Evolutionary conservation across 495 filamentous ascomycete genomes (phyloP), one percentile per base, ranked within the genome.

Genomic region (Articulospora tetracladia): DNA sequence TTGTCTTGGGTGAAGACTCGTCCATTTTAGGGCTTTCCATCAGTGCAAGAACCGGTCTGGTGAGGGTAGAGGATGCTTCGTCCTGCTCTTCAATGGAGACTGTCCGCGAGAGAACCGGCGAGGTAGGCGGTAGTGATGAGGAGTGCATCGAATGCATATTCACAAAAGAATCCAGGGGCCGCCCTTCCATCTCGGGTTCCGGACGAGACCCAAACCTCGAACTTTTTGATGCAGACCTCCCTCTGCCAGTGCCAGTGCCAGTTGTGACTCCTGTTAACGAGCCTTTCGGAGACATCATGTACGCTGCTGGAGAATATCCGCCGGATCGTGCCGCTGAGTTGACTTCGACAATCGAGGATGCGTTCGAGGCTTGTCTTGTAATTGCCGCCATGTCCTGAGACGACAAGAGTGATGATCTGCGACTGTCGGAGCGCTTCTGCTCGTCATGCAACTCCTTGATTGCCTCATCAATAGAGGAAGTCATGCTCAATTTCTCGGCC

Each of bases 401-500:
- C 25, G 69, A 67, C 19, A 67, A 59, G 67, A 52, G 70, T 66
- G 83, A 83, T 11, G 82, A 83, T 56, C 79, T 72, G 41, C 82
- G 79, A 66, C 86, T 86, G 39, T 86, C 84, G 50, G 78, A 78
- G 55, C 82, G 79, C 70, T 91, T 93, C 67, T 91, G 86, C 64
- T 91, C 90, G 57, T 82, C 77, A 67, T 91, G 87, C 65, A 93
- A 79, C 64, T 89, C 87, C 60, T 88, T 84, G 55, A 96, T 90
- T 65, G 92, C 90, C 68, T 86, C 85, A 44, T 86, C 90, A 67
- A 96, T 88, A 17, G 87, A 86, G n/a, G 86, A 88, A 44, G 84
- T 87, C 69, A 84, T 83, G 66, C 88, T 92, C 68, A 96, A 76
- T 36, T 86, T 82, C 73, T 95, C 92, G 24, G 92, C 92, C 44